Base-by-base conservation (phyloP, 2,329 filamentous ascomycete genomes). In the Cladosporium austrohemisphaericum region DNA sequence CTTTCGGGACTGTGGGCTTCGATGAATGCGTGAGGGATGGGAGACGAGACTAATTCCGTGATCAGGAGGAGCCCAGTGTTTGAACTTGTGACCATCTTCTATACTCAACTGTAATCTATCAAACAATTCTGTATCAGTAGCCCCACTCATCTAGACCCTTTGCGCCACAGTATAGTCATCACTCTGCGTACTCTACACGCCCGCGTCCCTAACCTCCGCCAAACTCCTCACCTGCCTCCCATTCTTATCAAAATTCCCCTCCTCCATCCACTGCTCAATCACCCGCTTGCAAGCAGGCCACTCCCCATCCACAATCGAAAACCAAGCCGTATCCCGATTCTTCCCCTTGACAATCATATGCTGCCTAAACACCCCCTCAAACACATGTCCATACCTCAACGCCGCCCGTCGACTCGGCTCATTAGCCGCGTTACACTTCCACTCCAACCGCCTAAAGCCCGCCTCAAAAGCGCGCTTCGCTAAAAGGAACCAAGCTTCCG, bases 371-470 rank as follows among this genome's bases (percentile, higher is more conserved):
- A 74, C 56, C 0, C 83, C 83, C 61, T 86, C 82, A 55, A 66
- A 79, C 0, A 61, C 62, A 56, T 84, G 85, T 0, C 83, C 83
- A 6, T 83, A 61, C 2, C 83, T 67, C 55, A 65, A 48, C 0
- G 82, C 83, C 0, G 82, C 81, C 3, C 72, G 66, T 10, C 71
- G 66, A 36, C 78, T 82, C 1, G 74, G 68, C 33, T 57, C 67
- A 59, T 85, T 85, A 10, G 80, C 65, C 13, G 70, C 57, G 59
- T 85, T 75, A 46, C 78, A 80, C 58, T 85, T 85, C 81, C 82
- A 85, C 63, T 84, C 81, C 5, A 83, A 73, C 8, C 82, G 68
- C 2, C 75, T 62, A 58, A 79, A 82, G 10, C 50, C 31, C 2
- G 71, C 68, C 3, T 77, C 73, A 55, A 85, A 79, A 0, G 73